phyloP scores from a whole-genome alignment of 495 filamentous ascomycete genomes.

The Penicillium pulvis region DNA sequence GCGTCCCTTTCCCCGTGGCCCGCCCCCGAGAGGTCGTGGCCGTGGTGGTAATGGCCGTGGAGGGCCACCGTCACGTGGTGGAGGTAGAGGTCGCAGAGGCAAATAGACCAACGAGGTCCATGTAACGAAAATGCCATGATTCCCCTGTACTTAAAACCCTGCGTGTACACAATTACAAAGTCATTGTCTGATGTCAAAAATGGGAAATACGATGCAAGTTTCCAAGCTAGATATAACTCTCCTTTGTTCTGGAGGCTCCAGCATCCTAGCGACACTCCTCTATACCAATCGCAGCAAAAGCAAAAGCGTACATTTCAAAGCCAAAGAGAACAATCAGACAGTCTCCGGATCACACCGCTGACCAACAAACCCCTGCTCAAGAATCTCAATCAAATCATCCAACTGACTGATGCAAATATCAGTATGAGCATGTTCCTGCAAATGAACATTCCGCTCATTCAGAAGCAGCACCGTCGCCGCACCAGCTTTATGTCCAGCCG shows the following conservation, averaged over 20 bases:
- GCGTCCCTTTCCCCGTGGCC: background rate
- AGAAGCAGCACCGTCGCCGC: constrained; percentile 86
- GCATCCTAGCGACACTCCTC: too few species aligned
- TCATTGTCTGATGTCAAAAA: background rate
- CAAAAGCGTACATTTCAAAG: background rate
- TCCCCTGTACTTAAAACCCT: background rate
- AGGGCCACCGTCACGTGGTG: constrained; percentile 7
- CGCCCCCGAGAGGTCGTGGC: constrained; percentile 10
- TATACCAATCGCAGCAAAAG: too few species aligned
- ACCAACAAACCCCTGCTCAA: constrained; percentile 65
- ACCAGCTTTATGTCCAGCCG: constrained; percentile 79
- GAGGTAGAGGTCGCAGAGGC: constrained; percentile 7
- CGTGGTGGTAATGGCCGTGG: constrained; percentile 13
- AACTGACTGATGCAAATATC: constrained; percentile 67
- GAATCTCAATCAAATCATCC: constrained; percentile 70
- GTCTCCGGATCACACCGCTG: constrained; percentile 22
- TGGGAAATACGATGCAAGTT: background rate
- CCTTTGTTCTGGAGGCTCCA: too few species aligned
- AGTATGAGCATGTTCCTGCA: constrained; percentile 76
- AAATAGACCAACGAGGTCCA: background rate
- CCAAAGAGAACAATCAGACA: background rate
- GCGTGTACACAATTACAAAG: background rate
- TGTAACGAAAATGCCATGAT: background rate
- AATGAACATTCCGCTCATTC: constrained; percentile 74
- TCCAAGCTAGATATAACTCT: background rate